phyloP scores from a whole-genome alignment of 1,284 basidiomycete species.

The Earliella scabrosa region DNA sequence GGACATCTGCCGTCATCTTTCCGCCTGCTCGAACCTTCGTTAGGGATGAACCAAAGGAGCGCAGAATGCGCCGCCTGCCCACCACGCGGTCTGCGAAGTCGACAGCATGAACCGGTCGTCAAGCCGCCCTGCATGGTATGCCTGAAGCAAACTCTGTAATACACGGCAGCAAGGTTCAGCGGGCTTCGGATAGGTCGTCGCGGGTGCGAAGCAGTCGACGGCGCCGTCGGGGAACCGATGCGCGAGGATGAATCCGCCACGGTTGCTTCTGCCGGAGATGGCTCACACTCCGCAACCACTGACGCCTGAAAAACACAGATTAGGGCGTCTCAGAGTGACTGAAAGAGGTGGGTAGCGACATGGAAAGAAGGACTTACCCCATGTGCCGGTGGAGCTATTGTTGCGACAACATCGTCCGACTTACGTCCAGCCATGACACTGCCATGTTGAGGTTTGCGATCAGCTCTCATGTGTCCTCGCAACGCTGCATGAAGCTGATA shows the following conservation, averaged over 20 bases:
- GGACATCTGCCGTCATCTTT: not conserved
- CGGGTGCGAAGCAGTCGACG: too few species aligned
- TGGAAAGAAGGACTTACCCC: not conserved
- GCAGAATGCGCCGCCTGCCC: constrained; percentile 5
- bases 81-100: constrained; percentile 16
- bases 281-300: not conserved
- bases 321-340: not conserved
- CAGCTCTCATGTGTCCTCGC: not conserved
- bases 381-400: constrained; percentile 5
- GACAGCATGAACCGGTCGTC: constrained; percentile 5
- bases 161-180: not conserved
- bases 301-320: not conserved
- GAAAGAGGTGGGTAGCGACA: not conserved
- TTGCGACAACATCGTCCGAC: not conserved
- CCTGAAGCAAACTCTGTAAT: not conserved
- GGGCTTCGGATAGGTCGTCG: too few species aligned
- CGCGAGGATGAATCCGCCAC: not conserved
- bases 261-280: not conserved
- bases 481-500: not conserved
- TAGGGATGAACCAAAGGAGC: constrained; percentile 12
- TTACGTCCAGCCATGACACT: not conserved
- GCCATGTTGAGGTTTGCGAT: not conserved
- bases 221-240: not conserved
- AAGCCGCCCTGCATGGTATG: constrained; percentile 8
- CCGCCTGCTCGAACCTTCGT: not conserved